Base-by-base conservation (phyloP, 768 basidiomycete genomes). In the Lepiota venenata region DNA sequence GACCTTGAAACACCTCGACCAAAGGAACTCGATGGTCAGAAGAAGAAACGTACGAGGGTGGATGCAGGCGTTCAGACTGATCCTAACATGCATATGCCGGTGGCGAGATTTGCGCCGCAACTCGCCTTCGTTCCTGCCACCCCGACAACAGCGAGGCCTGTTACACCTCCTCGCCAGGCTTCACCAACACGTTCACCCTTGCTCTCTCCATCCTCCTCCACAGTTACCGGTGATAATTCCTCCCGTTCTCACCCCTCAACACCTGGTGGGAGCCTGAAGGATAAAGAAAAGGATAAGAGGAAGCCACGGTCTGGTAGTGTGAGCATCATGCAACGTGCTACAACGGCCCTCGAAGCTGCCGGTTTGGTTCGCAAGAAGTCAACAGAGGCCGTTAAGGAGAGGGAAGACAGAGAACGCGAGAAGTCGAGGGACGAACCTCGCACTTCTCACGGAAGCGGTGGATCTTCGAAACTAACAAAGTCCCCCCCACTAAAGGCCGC, bases 311-410 rank as follows among this genome's bases (percentile, higher is more conserved):
- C 92, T 2, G 90, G 93, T 5, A 96, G 94, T 55, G 91, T 98
- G 48, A 94, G 88, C 63, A 97, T 98, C 67, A 91, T 98, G 81
- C 95, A 98, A 62, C 84, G 94, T 21, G 94, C 93, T 0, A 95
- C 93, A 2, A 96, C 93, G 1, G 92, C 89, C 1, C 76, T 93
- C 21, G 91, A 92, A 66, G 92, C 90, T 9, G 88, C 87, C 11
- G 88, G 91, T 2, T 69, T 95, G 9, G 88, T 93, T 44, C 73
- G 87, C 56, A 93, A 93, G 71, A 93, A 89, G 69, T 88, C 87
- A 3, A 71, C 81, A 0, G 92, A 93, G 65, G 86, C 74, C 5
- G 82, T 92, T 9, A 76, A 75, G 56, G 86, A 87, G 39, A 82
- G 85, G 18, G 40, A 47, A 61, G 69, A 73, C 16, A 71, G 65